Conservation (phyloP, 768 basidiomycete species). For the Kwoniella sp. region DNA sequence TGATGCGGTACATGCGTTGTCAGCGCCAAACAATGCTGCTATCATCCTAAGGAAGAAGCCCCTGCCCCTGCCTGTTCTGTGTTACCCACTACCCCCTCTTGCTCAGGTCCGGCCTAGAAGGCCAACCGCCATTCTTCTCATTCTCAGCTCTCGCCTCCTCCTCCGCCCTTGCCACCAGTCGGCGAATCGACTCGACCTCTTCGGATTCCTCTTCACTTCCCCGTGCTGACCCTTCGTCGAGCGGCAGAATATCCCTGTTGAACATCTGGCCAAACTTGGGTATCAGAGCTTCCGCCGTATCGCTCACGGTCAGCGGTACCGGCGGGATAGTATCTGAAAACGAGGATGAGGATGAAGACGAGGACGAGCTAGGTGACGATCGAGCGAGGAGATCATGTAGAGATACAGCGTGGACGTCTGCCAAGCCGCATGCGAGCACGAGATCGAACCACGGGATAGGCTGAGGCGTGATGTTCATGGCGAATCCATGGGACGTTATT, state of each 20-base stretch:
- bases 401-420: constrained; percentile 74
- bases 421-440: constrained; percentile 87
- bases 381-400: constrained; percentile 38
- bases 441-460: constrained; percentile 82
- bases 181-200: constrained; percentile 24
- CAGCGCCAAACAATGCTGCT: not conserved
- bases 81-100: constrained; percentile 4
- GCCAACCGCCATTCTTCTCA: constrained; percentile 38
- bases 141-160: constrained; percentile 32
- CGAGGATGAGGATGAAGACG: too few species aligned
- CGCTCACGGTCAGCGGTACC: constrained; percentile 17
- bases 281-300: constrained; percentile 36
- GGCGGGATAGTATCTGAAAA: not conserved
- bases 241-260: constrained; percentile 30
- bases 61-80: not conserved
- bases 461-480: constrained; percentile 82
- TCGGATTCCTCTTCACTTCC: constrained; percentile 17
- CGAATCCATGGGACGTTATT: constrained; percentile 91
- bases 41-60: too few species aligned
- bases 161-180: constrained; percentile 40
- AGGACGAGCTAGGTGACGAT: constrained; percentile 11
- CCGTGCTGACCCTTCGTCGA: constrained; percentile 6
- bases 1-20: too few species aligned
- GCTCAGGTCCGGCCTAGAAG: constrained; percentile 32
- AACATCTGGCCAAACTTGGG: constrained; percentile 42